Evolutionary conservation across 148 eudicot species (phyloP), one percentile per base, ranked within the genome.

Genomic region (Spergularia marina): DNA sequence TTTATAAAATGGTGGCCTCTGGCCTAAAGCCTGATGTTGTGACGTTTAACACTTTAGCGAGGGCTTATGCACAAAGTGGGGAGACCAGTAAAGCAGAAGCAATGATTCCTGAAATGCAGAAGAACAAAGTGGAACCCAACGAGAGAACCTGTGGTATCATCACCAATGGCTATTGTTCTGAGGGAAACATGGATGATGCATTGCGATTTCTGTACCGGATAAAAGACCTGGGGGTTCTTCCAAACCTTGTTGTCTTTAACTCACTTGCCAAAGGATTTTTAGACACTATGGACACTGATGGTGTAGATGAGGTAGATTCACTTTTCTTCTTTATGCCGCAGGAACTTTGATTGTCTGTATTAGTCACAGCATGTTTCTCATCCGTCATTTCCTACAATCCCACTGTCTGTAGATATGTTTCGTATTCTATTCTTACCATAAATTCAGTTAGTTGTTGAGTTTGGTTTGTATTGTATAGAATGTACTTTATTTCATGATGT

Each of bases 71-170:
- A 65, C 81, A 83, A 60, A 88, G 64, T 34, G 90, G 92, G 56
- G 91, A 92, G 70, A 92, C 97, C 5, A 80, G 75, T 25, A 87
- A 82, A 83, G 97, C 96, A 23, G 97, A 95, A 76, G 91, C 66
- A 30, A 86, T 95, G 83, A 90, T 92, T 76, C 73, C 76, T 73
- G 89, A 88, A 81, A 95, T 95, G 98, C 83, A 72, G 71, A 84
- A 79, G 78, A 85, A 84, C 73, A 86, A 72, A 64, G 87, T 90
- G 21, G 75, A 77, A 72, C 96, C 94, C 7, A 90, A 92, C 75
- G 86, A 90, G 76, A 83, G 94, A 71, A 95, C 97, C n/a, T 95
- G 98, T 82, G 97, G 92, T 18, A 90, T 88, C 70, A 87, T 95
- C 15, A 80, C 92, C 10, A 89, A 84, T 80, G 98, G 98, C 1